Percentiles rank a stretch among this genome's conserved stretches.
Conservation (phyloP, 768 basidiomycete genomes). For the Clathrus columnatus region DNA sequence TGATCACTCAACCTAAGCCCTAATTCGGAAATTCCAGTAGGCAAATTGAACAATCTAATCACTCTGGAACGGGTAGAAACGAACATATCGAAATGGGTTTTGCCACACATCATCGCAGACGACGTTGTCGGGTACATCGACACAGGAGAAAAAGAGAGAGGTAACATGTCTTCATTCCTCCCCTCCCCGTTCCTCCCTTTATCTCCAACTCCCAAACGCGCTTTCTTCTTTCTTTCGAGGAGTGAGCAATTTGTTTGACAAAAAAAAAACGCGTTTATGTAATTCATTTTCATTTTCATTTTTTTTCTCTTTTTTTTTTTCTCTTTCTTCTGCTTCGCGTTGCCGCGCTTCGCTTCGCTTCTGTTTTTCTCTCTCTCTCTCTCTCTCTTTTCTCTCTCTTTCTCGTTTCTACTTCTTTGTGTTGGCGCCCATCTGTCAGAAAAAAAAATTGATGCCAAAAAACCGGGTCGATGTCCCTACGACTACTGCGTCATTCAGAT, state of each 20-base stretch:
- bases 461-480: no score
- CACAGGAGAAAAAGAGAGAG: no score
- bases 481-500: no score
- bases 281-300: not conserved
- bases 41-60: conserved; percentile 37
- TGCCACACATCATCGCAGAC: not conserved
- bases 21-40: conserved; percentile 32
- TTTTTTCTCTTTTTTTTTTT: not conserved
- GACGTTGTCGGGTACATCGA: not conserved
- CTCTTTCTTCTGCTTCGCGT: not conserved
- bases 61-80: conserved; percentile 43
- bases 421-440: not conserved
- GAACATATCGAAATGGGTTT: conserved; percentile 24
- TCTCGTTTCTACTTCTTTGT: not conserved
- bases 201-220: not conserved
- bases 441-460: not conserved
- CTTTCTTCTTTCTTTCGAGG: not conserved
- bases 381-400: not conserved
- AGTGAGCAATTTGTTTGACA: not conserved
- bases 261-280: not conserved
- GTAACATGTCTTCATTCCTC: no score
- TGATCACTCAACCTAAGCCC: conserved; percentile 17
- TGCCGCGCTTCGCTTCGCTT: not conserved
- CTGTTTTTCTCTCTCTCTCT: not conserved
- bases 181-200: no score